Percentiles rank a stretch among this genome's conserved stretches.
These are phyloP conservation scores for Decorospora gaudefroyi DNA, from an alignment of 2,329 filamentous ascomycete genomes.

Conservation along the genomic window DNA sequence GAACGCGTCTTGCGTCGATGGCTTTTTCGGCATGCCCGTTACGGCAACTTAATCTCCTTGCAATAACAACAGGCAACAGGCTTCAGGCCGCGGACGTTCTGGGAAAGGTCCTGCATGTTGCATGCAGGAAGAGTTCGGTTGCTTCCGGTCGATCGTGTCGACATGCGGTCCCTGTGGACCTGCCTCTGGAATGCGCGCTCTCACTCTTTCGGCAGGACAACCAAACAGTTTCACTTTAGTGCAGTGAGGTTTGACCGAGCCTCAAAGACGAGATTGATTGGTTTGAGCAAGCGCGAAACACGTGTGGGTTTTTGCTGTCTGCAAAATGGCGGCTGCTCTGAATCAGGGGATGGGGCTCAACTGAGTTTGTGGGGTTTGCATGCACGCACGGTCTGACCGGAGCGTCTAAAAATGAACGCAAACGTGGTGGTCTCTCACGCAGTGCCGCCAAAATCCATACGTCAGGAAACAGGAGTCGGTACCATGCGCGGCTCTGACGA, in stretches of 20 bases:
- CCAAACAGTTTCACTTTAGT: conserved; percentile 35
- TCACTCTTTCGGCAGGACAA: conserved; percentile 24
- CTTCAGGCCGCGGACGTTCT: conserved; percentile 22
- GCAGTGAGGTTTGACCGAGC: conserved; percentile 26
- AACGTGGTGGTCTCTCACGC: conserved; percentile 9
- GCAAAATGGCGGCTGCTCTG: conserved; percentile 15
- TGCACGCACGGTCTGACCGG: conserved; percentile 25
- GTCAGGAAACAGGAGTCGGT: neutral
- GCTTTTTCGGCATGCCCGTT: conserved; percentile 26
- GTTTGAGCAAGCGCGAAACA: conserved; percentile 22
- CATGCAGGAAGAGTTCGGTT: conserved; percentile 41
- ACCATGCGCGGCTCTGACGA: neutral
- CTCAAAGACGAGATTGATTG: conserved; percentile 24
- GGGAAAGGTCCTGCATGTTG: conserved; percentile 22
- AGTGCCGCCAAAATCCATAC: neutral
- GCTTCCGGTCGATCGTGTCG: conserved; percentile 40
- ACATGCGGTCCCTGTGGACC: conserved; percentile 19
- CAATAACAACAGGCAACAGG: conserved; percentile 13
- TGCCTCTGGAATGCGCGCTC: conserved; percentile 37
- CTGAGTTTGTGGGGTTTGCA: conserved; percentile 19
- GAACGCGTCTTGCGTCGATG: conserved; percentile 5
- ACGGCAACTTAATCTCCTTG: conserved; percentile 21
- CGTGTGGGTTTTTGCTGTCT: conserved; percentile 4
- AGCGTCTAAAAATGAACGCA: conserved; percentile 13
- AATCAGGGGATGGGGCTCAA: conserved; percentile 15